phyloP scores from a whole-genome alignment of 208 protist species.

The Wallacemonas sp. region DNA sequence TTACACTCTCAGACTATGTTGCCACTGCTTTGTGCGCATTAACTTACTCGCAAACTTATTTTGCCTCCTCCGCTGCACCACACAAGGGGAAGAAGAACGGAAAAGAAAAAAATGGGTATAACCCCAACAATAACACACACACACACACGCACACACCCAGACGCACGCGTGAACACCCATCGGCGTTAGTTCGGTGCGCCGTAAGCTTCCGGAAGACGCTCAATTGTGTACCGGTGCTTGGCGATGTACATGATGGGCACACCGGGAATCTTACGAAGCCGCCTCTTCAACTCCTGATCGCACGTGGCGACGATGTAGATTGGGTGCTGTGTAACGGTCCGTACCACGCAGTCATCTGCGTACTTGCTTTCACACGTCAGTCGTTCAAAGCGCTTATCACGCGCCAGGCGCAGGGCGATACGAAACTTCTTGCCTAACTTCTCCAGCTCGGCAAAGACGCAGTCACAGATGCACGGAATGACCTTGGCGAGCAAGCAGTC shows the following conservation, averaged over 20 bases:
- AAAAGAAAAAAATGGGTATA: not conserved
- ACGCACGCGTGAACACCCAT: not conserved
- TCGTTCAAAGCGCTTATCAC: conserved; percentile 97
- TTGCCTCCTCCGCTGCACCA: no score
- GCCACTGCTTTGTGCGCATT: no score
- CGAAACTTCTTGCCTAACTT: conserved; percentile 97
- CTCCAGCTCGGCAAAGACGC: conserved; percentile 99
- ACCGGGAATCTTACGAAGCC: conserved; percentile 97
- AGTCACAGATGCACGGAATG: conserved; percentile 98
- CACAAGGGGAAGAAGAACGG: no score
- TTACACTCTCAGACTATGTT: no score
- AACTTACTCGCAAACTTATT: no score
- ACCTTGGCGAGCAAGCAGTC: conserved; percentile 99
- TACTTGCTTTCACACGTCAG: conserved; percentile 98
- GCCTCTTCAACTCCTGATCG: conserved; percentile 97
- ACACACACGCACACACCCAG: conserved; percentile 1
- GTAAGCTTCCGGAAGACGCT: conserved; percentile 96
- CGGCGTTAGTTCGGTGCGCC: conserved; percentile 55
- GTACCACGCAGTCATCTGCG: conserved; percentile 99
- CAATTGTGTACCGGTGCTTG: conserved; percentile 96
- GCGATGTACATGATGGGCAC: conserved; percentile 99
- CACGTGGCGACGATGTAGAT: conserved; percentile 93
- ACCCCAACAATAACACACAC: not conserved
- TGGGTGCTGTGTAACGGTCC: conserved; percentile 92
- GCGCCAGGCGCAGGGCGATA: conserved; percentile 93